Evolutionary conservation across 192 early-diverging fungal species (phyloP), one percentile per base, ranked within the genome.

Genomic region (Coemansia sp.): DNA sequence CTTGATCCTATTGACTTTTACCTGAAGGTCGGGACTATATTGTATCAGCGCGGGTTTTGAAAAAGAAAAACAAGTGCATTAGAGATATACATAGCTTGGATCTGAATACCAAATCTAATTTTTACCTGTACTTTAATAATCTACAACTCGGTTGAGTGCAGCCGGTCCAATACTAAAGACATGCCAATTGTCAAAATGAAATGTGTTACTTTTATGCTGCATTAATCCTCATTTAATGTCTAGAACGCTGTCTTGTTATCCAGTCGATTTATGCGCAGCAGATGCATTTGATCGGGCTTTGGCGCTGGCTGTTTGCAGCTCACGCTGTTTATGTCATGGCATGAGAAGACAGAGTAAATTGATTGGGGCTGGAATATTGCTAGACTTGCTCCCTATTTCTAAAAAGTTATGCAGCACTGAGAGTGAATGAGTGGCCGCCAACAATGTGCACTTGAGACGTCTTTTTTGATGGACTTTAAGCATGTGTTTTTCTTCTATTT

Each of bases 1-100:
- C 91, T 93, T 79, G 87, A 91, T 58, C 83, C 87, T 0, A 78
- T 89, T 26, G 88, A 89, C 8, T 86, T 93, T 66, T 93, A 93
- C 68, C 67, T 91, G 67, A 72, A 72, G n/a, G 62, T 91, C n/a
- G 86, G 85, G 35, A 91, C 86, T 10, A 74, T 85, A 26, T 69
- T 93, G 29, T 86, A 85, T 33, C 81, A 86, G 33, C 82, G 89
- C 35, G 92, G 90, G 8, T 87, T 76, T 66, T 92, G 71, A 75
- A 4, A 1, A n/a, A n/a, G n/a, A n/a, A n/a, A n/a, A n/a, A n/a
- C n/a, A n/a, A 0, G 35, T 28, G 18, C 59, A 7, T 6, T 35
- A 26, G 43, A 29, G 59, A 21, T 60, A 43, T 20, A 15, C 13
- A 7, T 7, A 29, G 7, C 13, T 0, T 60, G 43, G 10, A 25